Conservation (phyloP, 495 filamentous ascomycete species). For the Aspergillus homomorphus region DNA sequence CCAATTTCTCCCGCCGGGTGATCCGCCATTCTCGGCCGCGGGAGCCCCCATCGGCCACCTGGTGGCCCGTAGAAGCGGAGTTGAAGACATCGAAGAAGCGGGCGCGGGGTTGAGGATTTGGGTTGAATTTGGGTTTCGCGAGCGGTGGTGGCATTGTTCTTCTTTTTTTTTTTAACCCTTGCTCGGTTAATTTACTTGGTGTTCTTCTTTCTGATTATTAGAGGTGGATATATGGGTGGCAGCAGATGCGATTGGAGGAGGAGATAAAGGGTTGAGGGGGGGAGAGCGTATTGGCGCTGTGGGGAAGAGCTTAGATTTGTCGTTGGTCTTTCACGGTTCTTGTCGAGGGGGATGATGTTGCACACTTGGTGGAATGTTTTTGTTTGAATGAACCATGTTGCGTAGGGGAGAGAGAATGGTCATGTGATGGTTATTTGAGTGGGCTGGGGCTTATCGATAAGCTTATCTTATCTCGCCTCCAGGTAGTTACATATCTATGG, state of each 20-base stretch:
- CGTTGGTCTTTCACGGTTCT: no score
- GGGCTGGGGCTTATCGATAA: not conserved
- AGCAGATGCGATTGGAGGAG: no score
- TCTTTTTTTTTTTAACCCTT: not conserved
- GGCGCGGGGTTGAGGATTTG: conserved; percentile 30
- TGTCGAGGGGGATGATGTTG: not conserved
- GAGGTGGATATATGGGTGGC: no score
- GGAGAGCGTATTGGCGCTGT: no score
- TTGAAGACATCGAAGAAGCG: conserved; percentile 77
- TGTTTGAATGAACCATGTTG: not conserved
- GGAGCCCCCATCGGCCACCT: conserved; percentile 58
- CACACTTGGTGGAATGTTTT: not conserved
- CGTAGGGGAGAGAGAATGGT: not conserved
- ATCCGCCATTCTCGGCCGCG: conserved; percentile 66
- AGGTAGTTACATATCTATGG: not conserved
- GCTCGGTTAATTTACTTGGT: not conserved
- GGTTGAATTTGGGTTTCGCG: not conserved
- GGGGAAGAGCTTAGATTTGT: no score
- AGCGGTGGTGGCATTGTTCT: not conserved
- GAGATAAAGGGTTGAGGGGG: no score
- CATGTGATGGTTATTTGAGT: not conserved
- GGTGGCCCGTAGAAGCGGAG: conserved; percentile 75
- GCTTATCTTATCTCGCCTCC: not conserved
- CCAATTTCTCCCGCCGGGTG: conserved; percentile 62
- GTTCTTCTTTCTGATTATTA: not conserved